Evolutionary conservation across 352 stramenopile genomes (phyloP).

Genomic region (Phytophthora meadii): DNA sequence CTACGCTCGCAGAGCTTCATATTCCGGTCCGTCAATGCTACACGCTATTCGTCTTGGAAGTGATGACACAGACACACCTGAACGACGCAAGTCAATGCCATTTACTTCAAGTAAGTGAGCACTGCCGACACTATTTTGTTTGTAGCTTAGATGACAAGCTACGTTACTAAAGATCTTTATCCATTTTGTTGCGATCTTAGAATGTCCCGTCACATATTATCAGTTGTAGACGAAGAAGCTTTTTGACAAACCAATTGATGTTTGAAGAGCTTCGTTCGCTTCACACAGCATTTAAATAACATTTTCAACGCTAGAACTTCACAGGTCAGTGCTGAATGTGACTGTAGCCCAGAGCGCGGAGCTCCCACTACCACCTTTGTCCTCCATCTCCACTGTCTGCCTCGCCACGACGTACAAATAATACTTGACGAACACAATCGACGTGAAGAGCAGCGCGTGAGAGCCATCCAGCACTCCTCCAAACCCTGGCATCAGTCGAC

Average conservation of each 20-base stretch:
- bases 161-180: conserved; percentile 18
- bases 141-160: conserved; percentile 7
- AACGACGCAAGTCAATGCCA: conserved; percentile 50
- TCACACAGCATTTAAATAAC: conserved; percentile 30
- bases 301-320: conserved; percentile 11
- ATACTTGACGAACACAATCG: conserved; percentile 56
- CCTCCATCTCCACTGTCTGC: conserved; percentile 13
- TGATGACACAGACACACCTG: conserved; percentile 31
- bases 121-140: conserved; percentile 1
- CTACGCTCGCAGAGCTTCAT: conserved; percentile 49
- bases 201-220: too few relatives aligned
- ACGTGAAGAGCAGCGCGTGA: conserved; percentile 91
- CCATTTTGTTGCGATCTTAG: too few relatives aligned
- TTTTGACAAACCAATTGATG: neutral
- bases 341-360: conserved; percentile 34
- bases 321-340: conserved; percentile 35
- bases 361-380: conserved; percentile 22
- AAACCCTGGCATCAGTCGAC: conserved; percentile 93
- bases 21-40: conserved; percentile 32
- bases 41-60: conserved; percentile 12
- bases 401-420: conserved; percentile 46
- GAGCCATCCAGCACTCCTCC: conserved; percentile 92
- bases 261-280: conserved; percentile 23
- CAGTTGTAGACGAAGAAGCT: too few relatives aligned
- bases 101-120: conserved; percentile 24